Conservation (phyloP, 345 rosid genomes). For the Populus pruinosa region DNA sequence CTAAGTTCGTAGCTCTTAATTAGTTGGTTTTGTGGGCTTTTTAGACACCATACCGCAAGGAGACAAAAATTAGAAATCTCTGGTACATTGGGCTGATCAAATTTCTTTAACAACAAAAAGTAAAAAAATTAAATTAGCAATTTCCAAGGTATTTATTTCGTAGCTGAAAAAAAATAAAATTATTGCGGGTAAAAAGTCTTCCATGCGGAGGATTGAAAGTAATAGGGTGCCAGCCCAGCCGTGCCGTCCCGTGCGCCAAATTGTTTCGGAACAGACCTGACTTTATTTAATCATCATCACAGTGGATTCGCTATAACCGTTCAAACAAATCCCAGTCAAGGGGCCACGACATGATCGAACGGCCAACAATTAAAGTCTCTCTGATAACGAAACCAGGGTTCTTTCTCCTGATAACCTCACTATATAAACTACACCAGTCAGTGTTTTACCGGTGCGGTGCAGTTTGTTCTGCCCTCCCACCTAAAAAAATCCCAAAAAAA, state of each 20-base stretch:
- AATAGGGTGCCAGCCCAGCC: no score
- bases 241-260: neutral
- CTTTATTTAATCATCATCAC: neutral
- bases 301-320: neutral
- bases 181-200: no score
- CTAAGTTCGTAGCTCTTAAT: no score
- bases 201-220: neutral
- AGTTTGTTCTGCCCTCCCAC: slow-evolving; percentile 52
- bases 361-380: slow-evolving; percentile 10
- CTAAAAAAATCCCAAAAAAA: slow-evolving; percentile 26
- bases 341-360: slow-evolving; percentile 14
- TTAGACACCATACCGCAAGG: no score
- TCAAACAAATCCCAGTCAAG: neutral
- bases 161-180: no score
- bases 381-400: slow-evolving; percentile 30
- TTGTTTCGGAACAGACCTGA: neutral
- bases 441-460: slow-evolving; percentile 41
- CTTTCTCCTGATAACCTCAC: neutral
- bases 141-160: no score
- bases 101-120: no score
- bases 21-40: no score
- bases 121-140: neutral
- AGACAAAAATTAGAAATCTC: no score
- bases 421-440: slow-evolving; percentile 33
- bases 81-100: no score